Base-by-base conservation (phyloP, 257 asterid genomes). In the Solanum sejunctum region DNA sequence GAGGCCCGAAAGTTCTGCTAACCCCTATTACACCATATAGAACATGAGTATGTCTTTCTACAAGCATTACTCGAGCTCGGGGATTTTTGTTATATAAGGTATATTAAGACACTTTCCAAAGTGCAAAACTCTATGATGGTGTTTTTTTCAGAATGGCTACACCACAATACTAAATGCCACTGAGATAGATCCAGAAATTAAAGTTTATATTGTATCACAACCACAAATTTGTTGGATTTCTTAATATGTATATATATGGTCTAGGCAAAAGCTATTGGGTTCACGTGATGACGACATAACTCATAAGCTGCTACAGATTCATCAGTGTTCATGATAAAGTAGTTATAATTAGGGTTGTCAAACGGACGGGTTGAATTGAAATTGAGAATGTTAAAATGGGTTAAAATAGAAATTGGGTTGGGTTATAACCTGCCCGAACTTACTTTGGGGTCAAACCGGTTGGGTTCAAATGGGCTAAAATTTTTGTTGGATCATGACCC, bases 1-100 rank as follows among this genome's bases (percentile, higher is more conserved):
- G 96, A 71, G 96, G 95, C 86, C 89, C 92, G 95, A 91, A 69
- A 83, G 89, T 87, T 78, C 32, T 83, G 88, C 89, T 84, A 93
- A 85, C 90, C 97, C 97, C 95, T 91, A 85, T 79, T 57, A 81
- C 88, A 84, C 91, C 89, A 81, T 83, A 69, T 4, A 69, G 77
- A 36, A 69, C 49, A 69, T 39, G 78, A 70, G 45, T 36, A 69
- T 16, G 23, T 69, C n/a, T 69, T 39, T 5, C 45, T 69, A 69
- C 9, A 69, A 69, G 77, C 49, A 69, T 8, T 36, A 69, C 21
- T 28, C 6, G 67, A 60, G 66, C 28, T 16, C 11, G 77, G 21
- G 21, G 26, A 66, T 66, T 63, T 66, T 20, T 28, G 32, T 17
- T 28, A 20, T 63, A 28, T 57, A 57, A 17, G 73, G 45, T 26